These are phyloP conservation scores for Lentinus tigrinus DNA, from an alignment of 768 basidiomycete genomes.

Conservation along the genomic window DNA sequence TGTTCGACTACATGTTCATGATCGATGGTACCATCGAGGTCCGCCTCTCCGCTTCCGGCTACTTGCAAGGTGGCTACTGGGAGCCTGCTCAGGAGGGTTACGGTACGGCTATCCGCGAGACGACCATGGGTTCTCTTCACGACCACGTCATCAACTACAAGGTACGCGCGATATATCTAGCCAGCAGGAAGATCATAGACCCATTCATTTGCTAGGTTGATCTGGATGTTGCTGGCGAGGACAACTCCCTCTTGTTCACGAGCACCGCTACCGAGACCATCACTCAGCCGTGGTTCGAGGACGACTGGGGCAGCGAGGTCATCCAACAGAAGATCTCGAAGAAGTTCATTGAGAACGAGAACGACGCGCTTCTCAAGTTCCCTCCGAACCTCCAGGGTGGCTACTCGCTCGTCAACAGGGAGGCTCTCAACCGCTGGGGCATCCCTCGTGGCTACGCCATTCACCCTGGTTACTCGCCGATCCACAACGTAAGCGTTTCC, in stretches of 20 bases:
- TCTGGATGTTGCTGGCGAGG: constrained; percentile 58
- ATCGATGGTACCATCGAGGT: constrained; percentile 69
- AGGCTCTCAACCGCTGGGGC: constrained; percentile 55
- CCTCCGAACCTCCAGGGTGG: constrained; percentile 56
- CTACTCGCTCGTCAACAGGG: constrained; percentile 56
- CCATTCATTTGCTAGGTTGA: constrained; percentile 42
- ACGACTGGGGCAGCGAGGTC: constrained; percentile 55
- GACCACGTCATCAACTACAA: constrained; percentile 70
- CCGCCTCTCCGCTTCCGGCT: constrained; percentile 65
- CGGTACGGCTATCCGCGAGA: constrained; percentile 54
- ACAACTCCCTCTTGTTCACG: constrained; percentile 55
- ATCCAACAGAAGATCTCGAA: constrained; percentile 53
- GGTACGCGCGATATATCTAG: constrained; percentile 27
- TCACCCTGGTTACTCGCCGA: constrained; percentile 55
- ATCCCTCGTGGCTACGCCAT: constrained; percentile 58
- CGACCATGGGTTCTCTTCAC: constrained; percentile 64
- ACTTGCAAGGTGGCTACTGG: constrained; percentile 66
- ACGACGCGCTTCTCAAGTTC: constrained; percentile 50
- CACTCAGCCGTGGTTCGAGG: constrained; percentile 54
- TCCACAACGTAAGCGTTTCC: constrained; percentile 43
- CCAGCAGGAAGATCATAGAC: neutral
- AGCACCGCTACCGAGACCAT: constrained; percentile 49
- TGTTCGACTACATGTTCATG: constrained; percentile 65
- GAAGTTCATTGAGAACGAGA: constrained; percentile 49
- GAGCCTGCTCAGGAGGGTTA: constrained; percentile 47